A percentile compares a stretch with the other conserved stretches of the same genome.
Conservation (phyloP, 169 alveolate species). For the Plasmodium gaboni region DNA sequence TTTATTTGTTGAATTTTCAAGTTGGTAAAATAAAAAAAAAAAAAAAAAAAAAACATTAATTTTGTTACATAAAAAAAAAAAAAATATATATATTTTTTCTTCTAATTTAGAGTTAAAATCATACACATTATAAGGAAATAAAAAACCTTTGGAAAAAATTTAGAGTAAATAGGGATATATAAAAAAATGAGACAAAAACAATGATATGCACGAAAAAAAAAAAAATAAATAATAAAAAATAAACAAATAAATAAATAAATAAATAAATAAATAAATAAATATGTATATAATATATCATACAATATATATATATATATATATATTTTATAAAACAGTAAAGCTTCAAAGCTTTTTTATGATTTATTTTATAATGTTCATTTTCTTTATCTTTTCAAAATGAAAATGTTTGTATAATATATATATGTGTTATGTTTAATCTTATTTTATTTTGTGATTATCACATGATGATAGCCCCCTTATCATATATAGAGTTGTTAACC, state of each 20-base stretch:
- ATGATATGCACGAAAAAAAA: no score
- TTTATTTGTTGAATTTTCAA: not conserved
- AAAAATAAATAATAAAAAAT: no score
- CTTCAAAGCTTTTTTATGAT: not conserved
- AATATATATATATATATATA: no score
- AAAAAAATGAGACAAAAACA: no score
- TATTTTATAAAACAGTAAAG: not conserved
- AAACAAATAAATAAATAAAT: no score
- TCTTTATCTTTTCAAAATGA: not conserved
- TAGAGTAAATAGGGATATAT: no score
- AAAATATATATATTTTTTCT: not conserved
- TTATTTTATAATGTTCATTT: not conserved
- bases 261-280: no score
- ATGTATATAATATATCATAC: no score
- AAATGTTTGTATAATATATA: not conserved
- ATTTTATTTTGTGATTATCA: constrained; percentile 5
- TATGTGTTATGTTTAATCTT: not conserved
- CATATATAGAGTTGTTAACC: constrained; percentile 76
- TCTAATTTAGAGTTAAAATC: no score
- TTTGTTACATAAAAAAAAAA: not conserved
- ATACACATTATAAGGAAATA: no score
- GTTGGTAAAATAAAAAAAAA: not conserved
- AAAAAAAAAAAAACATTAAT: not conserved
- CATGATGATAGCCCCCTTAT: constrained; percentile 78
- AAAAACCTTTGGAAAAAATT: no score